Base-by-base conservation (phyloP, 768 basidiomycete genomes). In the Chiua virens region DNA sequence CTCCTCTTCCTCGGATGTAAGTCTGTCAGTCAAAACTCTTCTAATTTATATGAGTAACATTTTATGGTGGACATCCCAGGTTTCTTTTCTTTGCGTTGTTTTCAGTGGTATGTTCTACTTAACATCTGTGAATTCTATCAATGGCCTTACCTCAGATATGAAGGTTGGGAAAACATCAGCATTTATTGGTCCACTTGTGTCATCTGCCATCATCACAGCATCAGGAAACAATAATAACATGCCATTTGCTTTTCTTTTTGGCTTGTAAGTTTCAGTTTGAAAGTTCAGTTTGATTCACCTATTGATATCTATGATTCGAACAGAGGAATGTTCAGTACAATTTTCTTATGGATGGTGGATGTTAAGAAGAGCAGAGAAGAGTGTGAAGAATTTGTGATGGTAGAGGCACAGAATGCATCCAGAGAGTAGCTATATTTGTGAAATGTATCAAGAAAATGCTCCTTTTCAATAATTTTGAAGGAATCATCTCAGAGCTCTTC, bases 11-110 rank as follows among this genome's bases (percentile, higher is more conserved):
- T 30, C 87, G 87, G 69, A 88, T 86, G 86, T 83, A 64, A 34
- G 73, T 64, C n/a, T 39, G 8, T 20, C 40, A 32, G 1, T 10
- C 46, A 17, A 0, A 15, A 28, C 37, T 15, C 4, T 25, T 3
- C 15, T 42, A 13, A 18, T 10, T 34, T 20, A 34, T 28, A 8
- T 21, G 10, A 42, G 0, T 42, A 9, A 49, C 7, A 23, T 30
- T 8, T 10, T 10, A 17, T 28, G n/a, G 13, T 30, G 30, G 13
- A 3, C 17, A 13, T 25, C 21, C 21, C 46, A 75, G 83, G 81
- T 85, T 87, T 66, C 72, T 87, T 27, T 87, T 87, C 71, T 87
- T 87, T 62, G 83, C 84, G n/a, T 68, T 87, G 2, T 86, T 86
- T 60, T 85, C 84, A 20, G 81, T 88, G 56, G 85, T 86, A 59